These are phyloP conservation scores for Nymphaea colorata DNA, from an alignment of 164 flowering plant genomes.

Conservation along the genomic window DNA sequence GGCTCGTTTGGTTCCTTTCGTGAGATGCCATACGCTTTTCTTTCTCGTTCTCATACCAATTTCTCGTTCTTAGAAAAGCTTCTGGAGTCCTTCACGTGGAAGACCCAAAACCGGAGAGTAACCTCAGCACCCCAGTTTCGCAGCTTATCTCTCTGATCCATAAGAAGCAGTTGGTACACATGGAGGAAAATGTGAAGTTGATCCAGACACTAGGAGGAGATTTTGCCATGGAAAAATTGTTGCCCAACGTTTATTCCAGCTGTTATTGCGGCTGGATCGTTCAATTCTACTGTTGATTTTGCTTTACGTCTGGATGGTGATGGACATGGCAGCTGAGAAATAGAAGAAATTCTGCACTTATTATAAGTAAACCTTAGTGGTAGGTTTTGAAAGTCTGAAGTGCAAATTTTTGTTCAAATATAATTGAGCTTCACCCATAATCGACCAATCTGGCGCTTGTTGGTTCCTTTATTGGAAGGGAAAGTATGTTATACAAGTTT, in stretches of 20 bases:
- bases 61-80: conserved; percentile 35
- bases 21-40: background rate
- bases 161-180: conserved; percentile 72
- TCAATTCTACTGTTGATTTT: conserved; percentile 70
- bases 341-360: background rate
- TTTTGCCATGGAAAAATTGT: conserved; percentile 97
- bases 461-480: no score
- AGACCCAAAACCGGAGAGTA: conserved; percentile 94
- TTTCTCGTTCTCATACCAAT: background rate
- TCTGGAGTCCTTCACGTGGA: conserved; percentile 84
- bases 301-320: conserved; percentile 97
- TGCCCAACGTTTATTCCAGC: conserved; percentile 95
- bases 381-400: no score
- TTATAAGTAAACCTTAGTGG: no score
- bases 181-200: conserved; percentile 90
- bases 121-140: conserved; percentile 89
- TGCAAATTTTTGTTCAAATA: no score
- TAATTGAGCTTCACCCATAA: no score
- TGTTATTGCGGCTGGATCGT: conserved; percentile 86
- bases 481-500: no score
- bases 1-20: no score
- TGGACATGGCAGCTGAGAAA: conserved; percentile 93
- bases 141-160: conserved; percentile 45
- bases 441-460: no score
- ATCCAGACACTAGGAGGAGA: conserved; percentile 49